phyloP scores from a whole-genome alignment of 2,329 filamentous ascomycete species.

The Botryotinia convoluta region DNA sequence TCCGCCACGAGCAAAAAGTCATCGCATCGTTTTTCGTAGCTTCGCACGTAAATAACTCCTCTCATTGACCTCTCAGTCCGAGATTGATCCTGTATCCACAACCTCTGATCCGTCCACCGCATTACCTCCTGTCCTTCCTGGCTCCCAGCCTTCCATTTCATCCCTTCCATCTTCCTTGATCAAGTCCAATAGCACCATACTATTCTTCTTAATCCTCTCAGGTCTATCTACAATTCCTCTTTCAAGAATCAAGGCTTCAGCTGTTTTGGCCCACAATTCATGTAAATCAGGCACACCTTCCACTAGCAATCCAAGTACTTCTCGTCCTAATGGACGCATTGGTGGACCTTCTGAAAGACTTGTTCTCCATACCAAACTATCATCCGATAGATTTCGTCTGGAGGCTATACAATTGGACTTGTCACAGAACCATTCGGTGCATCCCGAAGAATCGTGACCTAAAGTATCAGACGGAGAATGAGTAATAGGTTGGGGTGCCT shows the following conservation, averaged over 20 bases:
- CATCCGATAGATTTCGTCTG: conserved; percentile 30
- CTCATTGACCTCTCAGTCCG: conserved; percentile 7
- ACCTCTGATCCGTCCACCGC: not conserved
- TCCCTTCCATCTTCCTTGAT: conserved; percentile 59
- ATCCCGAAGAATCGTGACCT: conserved; percentile 32
- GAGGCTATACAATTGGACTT: conserved; percentile 35
- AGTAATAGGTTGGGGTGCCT: conserved; percentile 34
- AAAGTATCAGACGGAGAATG: conserved; percentile 11
- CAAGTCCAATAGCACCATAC: conserved; percentile 60
- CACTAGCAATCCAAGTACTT: conserved; percentile 51
- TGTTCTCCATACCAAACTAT: conserved; percentile 54
- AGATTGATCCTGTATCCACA: conserved; percentile 5
- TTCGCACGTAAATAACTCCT: not conserved
- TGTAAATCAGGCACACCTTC: conserved; percentile 56
- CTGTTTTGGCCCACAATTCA: conserved; percentile 61
- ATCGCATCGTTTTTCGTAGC: not conserved
- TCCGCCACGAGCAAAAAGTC: not conserved
- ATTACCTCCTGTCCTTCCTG: conserved; percentile 22
- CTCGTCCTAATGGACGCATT: conserved; percentile 53
- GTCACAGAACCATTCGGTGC: conserved; percentile 40
- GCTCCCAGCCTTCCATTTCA: conserved; percentile 58
- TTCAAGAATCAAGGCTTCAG: conserved; percentile 60
- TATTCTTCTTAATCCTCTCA: conserved; percentile 62
- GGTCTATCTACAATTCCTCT: conserved; percentile 56
- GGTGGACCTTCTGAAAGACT: conserved; percentile 61